These are phyloP conservation scores for Immersiporthe knoxdaviesiana DNA, from an alignment of 2,329 filamentous ascomycete genomes.

Conservation along the genomic window DNA sequence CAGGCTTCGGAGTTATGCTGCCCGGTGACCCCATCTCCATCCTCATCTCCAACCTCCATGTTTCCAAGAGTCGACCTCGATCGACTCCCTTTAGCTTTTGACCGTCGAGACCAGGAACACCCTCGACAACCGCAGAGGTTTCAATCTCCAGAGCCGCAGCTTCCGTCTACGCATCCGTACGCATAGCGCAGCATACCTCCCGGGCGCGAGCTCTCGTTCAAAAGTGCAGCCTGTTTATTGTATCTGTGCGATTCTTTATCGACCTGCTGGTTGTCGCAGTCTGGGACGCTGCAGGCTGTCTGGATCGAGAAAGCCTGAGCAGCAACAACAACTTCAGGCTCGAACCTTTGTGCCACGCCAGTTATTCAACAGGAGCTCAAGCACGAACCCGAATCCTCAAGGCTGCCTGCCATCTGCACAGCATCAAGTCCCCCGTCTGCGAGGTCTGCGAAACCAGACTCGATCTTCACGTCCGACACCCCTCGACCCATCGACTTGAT, in stretches of 20 bases:
- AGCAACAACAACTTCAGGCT: not conserved
- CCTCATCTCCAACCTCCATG: constrained; percentile 5
- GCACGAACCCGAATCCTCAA: not conserved
- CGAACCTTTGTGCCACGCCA: not conserved
- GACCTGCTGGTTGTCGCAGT: not conserved
- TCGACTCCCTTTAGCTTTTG: not conserved
- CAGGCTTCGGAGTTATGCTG: constrained; percentile 8
- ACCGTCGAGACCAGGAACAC: not conserved
- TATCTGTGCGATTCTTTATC: not conserved
- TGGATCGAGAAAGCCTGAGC: not conserved
- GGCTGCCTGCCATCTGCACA: not conserved
- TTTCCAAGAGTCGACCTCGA: not conserved
- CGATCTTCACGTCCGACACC: not conserved
- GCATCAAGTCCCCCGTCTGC: not conserved
- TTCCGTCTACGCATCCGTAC: not conserved
- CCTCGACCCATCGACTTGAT: not conserved
- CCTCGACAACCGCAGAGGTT: not conserved
- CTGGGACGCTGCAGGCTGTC: not conserved
- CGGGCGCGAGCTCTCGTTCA: not conserved
- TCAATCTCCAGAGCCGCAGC: not conserved
- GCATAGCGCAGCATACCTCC: not conserved
- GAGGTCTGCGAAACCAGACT: not conserved
- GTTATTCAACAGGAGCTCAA: not conserved
- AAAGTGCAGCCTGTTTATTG: not conserved
- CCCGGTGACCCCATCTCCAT: not conserved